Conservation (phyloP, 2,329 filamentous ascomycete species). For the Neophaeococcomyces mojaviensis region DNA sequence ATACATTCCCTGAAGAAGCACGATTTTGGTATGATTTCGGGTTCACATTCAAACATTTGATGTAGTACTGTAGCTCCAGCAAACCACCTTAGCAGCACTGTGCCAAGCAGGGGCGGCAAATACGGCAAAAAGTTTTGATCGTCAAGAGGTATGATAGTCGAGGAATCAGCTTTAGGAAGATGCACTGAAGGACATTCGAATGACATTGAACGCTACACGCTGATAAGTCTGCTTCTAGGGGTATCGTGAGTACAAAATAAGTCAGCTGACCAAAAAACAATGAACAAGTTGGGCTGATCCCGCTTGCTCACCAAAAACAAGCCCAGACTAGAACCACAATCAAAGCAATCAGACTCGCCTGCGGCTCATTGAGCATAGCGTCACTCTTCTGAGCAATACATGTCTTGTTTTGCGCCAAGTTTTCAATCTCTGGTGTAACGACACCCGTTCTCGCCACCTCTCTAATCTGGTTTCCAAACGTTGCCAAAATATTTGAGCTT, state of each 20-base stretch:
- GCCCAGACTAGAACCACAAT: slow-evolving; percentile 12
- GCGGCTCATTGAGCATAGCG: not conserved
- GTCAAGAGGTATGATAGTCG: no score
- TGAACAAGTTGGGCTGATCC: not conserved
- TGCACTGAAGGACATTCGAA: no score
- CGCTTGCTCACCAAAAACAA: slow-evolving; percentile 4
- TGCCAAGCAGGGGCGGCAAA: no score
- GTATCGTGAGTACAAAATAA: slow-evolving; percentile 1
- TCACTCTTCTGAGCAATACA: slow-evolving; percentile 4
- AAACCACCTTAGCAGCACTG: no score
- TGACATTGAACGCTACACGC: no score
- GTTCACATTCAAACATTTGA: no score
- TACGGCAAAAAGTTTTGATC: no score
- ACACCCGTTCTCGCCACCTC: slow-evolving; percentile 20
- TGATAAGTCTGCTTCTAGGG: no score
- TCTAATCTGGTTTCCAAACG: slow-evolving; percentile 20
- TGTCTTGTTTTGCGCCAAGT: slow-evolving; percentile 9
- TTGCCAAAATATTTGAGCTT: slow-evolving; percentile 26
- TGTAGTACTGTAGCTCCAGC: no score
- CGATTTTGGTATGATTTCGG: no score
- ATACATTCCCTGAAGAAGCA: no score
- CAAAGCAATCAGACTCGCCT: slow-evolving; percentile 9
- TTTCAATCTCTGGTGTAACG: slow-evolving; percentile 18
- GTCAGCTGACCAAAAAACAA: not conserved
- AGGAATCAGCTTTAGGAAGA: no score